A percentile compares a stretch with the other conserved stretches of the same genome.
Conservation (phyloP, 1,139 yeast genomes). For the Taiozyma sp. region DNA sequence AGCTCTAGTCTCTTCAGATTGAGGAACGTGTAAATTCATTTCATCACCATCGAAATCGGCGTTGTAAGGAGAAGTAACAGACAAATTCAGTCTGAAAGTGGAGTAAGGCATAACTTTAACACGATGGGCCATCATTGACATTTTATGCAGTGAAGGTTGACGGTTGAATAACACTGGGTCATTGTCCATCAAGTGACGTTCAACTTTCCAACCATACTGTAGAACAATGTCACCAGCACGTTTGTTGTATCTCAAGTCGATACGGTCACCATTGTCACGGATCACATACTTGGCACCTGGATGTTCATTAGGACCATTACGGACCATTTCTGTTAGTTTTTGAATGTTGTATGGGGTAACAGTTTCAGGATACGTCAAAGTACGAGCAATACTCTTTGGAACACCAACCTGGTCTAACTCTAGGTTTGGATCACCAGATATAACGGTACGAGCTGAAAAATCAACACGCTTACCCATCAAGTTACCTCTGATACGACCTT, state of each 20-base stretch:
- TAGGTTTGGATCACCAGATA: slow-evolving; percentile 97
- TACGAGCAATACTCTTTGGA: slow-evolving; percentile 93
- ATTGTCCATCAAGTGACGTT: slow-evolving; percentile 94
- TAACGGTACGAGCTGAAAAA: slow-evolving; percentile 98
- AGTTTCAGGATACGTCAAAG: slow-evolving; percentile 92
- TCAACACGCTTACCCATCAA: slow-evolving; percentile 99
- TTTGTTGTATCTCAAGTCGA: slow-evolving; percentile 92
- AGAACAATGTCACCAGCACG: slow-evolving; percentile 97
- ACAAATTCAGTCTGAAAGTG: slow-evolving; percentile 90
- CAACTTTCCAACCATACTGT: slow-evolving; percentile 99
- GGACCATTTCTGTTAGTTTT: slow-evolving; percentile 82
- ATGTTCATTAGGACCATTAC: slow-evolving; percentile 98
- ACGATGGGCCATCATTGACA: slow-evolving; percentile 99
- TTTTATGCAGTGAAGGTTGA: slow-evolving; percentile 98
- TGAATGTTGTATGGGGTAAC: slow-evolving; percentile 98
- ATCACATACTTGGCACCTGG: slow-evolving; percentile 99
- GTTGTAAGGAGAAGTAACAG: slow-evolving; percentile 97
- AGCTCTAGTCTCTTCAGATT: slow-evolving; percentile 96
- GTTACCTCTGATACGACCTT: slow-evolving; percentile 97
- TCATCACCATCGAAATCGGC: slow-evolving; percentile 99
- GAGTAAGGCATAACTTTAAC: slow-evolving; percentile 99
- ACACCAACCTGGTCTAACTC: slow-evolving; percentile 99
- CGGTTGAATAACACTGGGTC: slow-evolving; percentile 98
- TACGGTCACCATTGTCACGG: slow-evolving; percentile 98
- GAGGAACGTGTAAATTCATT: slow-evolving; percentile 99